Conservation (phyloP, 768 basidiomycete species). For the Leccinum imitatum region DNA sequence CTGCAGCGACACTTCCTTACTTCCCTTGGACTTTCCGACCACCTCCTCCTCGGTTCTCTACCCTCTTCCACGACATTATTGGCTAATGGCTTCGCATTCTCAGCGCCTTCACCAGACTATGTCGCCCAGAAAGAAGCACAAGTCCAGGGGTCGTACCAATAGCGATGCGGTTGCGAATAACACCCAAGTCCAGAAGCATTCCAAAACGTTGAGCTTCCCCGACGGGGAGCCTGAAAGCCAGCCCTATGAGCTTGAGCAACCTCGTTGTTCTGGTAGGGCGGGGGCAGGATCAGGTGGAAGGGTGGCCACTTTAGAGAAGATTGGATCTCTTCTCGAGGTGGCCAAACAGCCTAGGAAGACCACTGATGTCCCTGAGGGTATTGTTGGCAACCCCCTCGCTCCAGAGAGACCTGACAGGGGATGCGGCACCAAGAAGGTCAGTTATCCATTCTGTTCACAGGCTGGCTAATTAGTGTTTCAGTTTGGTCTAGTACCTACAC, state of each 20-base stretch:
- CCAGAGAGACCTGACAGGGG: background rate
- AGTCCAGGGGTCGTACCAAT: background rate
- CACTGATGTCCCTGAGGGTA: background rate
- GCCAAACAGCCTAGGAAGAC: background rate
- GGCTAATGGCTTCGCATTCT: too few relatives aligned
- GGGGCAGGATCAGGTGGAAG: background rate
- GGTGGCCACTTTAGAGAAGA: background rate
- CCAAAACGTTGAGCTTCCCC: background rate
- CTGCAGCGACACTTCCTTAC: too few relatives aligned
- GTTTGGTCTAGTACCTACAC: background rate
- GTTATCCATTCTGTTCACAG: background rate
- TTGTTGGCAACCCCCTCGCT: background rate
- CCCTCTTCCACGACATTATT: too few relatives aligned
- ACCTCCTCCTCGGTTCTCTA: too few relatives aligned
- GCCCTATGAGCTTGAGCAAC: background rate
- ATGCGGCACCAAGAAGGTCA: background rate
- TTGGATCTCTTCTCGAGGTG: background rate
- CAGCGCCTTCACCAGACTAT: too few relatives aligned
- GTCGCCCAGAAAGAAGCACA: background rate
- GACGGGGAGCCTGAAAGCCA: background rate
- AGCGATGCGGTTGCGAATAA: background rate
- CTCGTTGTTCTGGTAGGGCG: background rate
- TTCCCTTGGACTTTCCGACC: too few relatives aligned
- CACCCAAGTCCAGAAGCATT: background rate
- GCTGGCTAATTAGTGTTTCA: background rate